Evolutionary conservation across 2,329 filamentous ascomycete genomes (phyloP).

Genomic region (Hypoxylon sp.): DNA sequence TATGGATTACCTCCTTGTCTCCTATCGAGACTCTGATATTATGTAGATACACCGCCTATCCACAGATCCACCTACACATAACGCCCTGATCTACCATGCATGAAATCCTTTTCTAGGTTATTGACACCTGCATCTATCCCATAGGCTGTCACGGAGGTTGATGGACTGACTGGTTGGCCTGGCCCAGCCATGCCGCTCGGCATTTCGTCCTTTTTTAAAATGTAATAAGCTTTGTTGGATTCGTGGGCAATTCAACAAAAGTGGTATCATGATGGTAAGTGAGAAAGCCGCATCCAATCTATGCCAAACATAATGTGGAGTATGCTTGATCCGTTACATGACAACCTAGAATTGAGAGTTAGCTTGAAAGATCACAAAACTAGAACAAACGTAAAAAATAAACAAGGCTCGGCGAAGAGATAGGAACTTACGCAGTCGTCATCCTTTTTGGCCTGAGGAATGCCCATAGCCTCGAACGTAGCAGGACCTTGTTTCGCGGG

Average conservation of each 20-base stretch:
- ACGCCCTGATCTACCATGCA: constrained; percentile 35
- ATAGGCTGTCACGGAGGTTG: background rate
- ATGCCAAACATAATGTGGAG: constrained; percentile 10
- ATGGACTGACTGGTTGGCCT: background rate
- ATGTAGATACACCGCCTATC: constrained; percentile 2
- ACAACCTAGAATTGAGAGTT: constrained; percentile 35
- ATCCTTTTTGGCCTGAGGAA: constrained; percentile 86
- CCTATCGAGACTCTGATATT: constrained; percentile 4
- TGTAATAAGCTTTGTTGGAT: constrained; percentile 17
- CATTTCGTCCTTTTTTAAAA: constrained; percentile 2
- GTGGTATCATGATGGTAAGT: constrained; percentile 43
- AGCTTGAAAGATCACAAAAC: constrained; percentile 2
- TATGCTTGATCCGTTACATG: constrained; percentile 35
- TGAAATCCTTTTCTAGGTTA: constrained; percentile 9
- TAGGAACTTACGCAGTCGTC: constrained; percentile 83
- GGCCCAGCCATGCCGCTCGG: constrained; percentile 8
- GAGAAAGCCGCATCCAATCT: constrained; percentile 35
- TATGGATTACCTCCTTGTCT: constrained; percentile 11
- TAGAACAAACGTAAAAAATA: background rate
- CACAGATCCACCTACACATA: constrained; percentile 14
- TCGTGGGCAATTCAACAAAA: constrained; percentile 33
- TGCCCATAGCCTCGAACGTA: constrained; percentile 98
- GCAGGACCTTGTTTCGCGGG: constrained; percentile 78
- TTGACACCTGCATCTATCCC: constrained; percentile 9
- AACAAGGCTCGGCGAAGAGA: background rate